Percentiles rank a stretch among this genome's conserved stretches.
Conservation (phyloP, 192 early-diverging fungal species). For the Backusella westeae region DNA sequence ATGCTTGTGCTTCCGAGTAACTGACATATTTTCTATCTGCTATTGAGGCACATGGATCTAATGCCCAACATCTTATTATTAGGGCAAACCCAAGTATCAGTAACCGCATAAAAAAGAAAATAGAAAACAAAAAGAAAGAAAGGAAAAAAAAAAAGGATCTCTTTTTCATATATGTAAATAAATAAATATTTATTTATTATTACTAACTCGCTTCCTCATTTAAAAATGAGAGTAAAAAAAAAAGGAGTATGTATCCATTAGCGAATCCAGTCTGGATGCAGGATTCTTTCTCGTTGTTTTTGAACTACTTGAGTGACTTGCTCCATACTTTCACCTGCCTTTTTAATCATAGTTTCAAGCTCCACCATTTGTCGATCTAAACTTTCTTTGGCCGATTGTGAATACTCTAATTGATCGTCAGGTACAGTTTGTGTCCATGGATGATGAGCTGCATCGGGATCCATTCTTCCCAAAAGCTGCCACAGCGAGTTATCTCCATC, state of each 20-base stretch:
- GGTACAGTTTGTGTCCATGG: background rate
- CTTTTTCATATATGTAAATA: background rate
- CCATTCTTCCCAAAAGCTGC: slow-evolving; percentile 5
- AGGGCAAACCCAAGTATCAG: background rate
- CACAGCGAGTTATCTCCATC: background rate
- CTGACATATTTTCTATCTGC: slow-evolving; percentile 19
- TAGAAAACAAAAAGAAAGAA: background rate
- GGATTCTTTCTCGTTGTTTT: slow-evolving; percentile 10
- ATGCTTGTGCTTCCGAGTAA: slow-evolving; percentile 30
- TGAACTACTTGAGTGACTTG: slow-evolving; percentile 14
- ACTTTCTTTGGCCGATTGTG: slow-evolving; percentile 1
- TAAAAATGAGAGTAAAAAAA: background rate
- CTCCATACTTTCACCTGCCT: slow-evolving; percentile 23
- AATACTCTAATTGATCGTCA: background rate
- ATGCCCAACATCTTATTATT: slow-evolving; percentile 1
- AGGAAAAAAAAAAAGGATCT: background rate
- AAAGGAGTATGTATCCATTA: background rate
- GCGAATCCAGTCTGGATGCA: slow-evolving; percentile 4
- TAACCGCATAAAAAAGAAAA: background rate
- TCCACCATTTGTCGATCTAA: slow-evolving; percentile 19
- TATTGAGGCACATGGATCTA: slow-evolving; percentile 28
- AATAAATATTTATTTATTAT: background rate
- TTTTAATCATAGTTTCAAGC: slow-evolving; percentile 19
- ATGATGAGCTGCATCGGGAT: slow-evolving; percentile 5
- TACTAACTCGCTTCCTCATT: background rate